Evolutionary conservation across 176 grass and related monocot species (phyloP).

Genomic region (Oryza longistaminata): DNA sequence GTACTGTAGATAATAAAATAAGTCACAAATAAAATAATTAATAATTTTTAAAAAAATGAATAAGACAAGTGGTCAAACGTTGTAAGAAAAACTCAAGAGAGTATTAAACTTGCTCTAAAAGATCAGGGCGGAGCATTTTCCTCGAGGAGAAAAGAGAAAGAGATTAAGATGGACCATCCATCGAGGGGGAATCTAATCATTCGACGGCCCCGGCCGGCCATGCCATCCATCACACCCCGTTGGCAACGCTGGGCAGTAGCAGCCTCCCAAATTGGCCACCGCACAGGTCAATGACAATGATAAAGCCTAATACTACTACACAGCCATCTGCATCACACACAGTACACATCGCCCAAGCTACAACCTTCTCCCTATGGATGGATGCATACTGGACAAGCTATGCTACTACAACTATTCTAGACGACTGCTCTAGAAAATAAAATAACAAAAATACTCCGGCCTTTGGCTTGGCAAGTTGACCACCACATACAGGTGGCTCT

Average conservation of each 20-base stretch:
- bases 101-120: too few species aligned
- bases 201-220: neutral
- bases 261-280: too few species aligned
- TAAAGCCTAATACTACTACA: neutral
- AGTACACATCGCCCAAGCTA: neutral
- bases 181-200: constrained; percentile 18
- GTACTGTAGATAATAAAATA: too few species aligned
- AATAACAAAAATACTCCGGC: neutral
- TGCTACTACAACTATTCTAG: neutral
- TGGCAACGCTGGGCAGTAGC: neutral
- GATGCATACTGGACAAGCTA: neutral
- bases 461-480: constrained; percentile 27
- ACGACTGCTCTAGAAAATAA: neutral
- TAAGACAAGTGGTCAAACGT: too few species aligned
- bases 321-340: neutral
- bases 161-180: neutral
- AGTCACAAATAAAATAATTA: too few species aligned
- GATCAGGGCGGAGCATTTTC: neutral
- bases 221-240: neutral
- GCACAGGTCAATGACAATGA: constrained; percentile 32
- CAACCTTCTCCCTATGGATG: neutral
- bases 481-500: neutral
- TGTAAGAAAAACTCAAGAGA: too few species aligned
- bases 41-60: too few species aligned
- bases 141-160: neutral